phyloP scores from a whole-genome alignment of 257 asterid genomes.

The Forsythia viridissima region DNA sequence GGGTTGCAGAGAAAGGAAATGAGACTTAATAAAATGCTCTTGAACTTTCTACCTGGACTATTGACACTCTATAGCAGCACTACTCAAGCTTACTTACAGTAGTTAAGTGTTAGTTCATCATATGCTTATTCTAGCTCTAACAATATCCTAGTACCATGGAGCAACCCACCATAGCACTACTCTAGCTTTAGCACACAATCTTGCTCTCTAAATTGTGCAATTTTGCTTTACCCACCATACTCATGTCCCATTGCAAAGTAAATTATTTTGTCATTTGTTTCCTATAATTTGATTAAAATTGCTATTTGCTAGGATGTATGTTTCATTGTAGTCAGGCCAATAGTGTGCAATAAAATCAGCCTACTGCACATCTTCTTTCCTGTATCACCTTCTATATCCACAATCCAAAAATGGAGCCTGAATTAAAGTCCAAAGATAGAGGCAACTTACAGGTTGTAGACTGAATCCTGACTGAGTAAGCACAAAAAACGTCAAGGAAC shows the following conservation, averaged over 20 bases:
- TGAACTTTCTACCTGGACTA: not conserved
- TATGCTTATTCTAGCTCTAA: constrained; percentile 4
- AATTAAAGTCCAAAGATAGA: constrained; percentile 4
- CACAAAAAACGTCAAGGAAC: constrained; percentile 62
- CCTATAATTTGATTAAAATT: not conserved
- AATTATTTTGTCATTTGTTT: not conserved
- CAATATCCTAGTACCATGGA: not conserved
- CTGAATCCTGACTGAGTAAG: constrained; percentile 96
- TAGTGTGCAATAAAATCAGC: not conserved
- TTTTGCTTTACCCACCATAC: too few relatives aligned
- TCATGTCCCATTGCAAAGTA: not conserved
- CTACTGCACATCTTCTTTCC: constrained; percentile 16
- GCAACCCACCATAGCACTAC: constrained; percentile 11
- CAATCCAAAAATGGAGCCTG: not conserved
- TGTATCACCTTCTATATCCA: constrained; percentile 1
- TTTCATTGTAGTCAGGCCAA: not conserved
- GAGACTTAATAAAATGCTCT: not conserved
- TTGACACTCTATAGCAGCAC: not conserved
- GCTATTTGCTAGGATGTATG: not conserved
- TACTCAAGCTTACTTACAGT: not conserved
- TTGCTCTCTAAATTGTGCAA: not conserved
- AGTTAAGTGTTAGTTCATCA: not conserved
- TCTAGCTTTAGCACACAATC: not conserved
- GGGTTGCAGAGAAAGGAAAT: not conserved
- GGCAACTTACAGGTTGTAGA: constrained; percentile 82